A percentile compares a stretch with the other conserved stretches of the same genome.
These are phyloP conservation scores for Pythium graminicola DNA, from an alignment of 352 stramenopile species.

Conservation along the genomic window DNA sequence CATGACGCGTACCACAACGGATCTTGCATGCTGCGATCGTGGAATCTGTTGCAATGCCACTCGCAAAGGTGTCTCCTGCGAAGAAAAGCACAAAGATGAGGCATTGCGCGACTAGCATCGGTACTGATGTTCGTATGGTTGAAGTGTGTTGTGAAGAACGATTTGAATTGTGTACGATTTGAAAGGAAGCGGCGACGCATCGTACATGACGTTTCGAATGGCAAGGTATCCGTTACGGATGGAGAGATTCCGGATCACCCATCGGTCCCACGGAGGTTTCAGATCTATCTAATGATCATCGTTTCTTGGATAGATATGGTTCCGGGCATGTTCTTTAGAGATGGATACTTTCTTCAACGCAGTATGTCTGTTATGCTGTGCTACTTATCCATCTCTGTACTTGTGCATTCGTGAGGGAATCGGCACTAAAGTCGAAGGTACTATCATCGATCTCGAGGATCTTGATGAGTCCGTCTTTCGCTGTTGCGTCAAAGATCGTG, in stretches of 20 bases:
- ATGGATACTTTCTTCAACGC: too few species aligned
- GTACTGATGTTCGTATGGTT: too few species aligned
- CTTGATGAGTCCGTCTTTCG: conserved; percentile 52
- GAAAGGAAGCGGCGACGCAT: not conserved
- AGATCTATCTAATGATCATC: too few species aligned
- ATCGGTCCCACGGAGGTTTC: too few species aligned
- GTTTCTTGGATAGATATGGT: too few species aligned
- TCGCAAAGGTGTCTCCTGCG: not conserved
- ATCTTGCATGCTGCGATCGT: not conserved
- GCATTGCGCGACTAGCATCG: too few species aligned
- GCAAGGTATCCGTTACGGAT: conserved; percentile 2
- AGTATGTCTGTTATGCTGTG: too few species aligned
- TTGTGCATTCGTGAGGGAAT: conserved; percentile 32
- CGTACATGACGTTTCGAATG: not conserved
- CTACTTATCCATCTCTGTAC: conserved; percentile 20
- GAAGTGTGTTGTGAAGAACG: not conserved
- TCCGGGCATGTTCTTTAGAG: too few species aligned
- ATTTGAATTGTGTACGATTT: not conserved
- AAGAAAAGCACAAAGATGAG: not conserved
- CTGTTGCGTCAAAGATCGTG: conserved; percentile 62
- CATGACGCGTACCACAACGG: not conserved
- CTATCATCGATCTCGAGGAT: conserved; percentile 46
- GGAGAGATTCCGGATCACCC: too few species aligned
- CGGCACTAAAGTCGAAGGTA: conserved; percentile 58
- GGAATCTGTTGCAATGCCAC: not conserved